A percentile compares a stretch with the other conserved stretches of the same genome.
These are phyloP conservation scores for Chrysoporthe puriensis DNA, from an alignment of 2,329 filamentous ascomycete species.

Conservation along the genomic window DNA sequence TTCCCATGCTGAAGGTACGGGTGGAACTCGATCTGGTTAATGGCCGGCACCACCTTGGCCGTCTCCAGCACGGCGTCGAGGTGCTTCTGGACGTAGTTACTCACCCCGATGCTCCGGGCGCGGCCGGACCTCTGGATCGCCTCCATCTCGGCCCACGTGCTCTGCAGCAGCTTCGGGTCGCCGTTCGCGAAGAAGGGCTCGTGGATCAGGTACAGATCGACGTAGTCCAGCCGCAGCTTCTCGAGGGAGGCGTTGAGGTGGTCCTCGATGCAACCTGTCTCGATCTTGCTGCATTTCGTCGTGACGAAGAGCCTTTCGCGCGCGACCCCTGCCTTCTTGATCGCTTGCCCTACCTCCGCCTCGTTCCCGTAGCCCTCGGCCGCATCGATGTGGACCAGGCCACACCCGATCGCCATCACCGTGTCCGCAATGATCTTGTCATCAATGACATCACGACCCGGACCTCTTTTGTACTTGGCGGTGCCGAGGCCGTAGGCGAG, in stretches of 20 bases:
- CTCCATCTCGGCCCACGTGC: slow-evolving; percentile 63
- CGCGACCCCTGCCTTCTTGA: slow-evolving; percentile 67
- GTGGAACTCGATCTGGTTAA: slow-evolving; percentile 84
- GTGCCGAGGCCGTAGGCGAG: slow-evolving; percentile 75
- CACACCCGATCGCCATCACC: slow-evolving; percentile 68
- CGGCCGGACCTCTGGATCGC: slow-evolving; percentile 69
- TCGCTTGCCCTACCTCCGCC: slow-evolving; percentile 71
- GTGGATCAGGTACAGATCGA: slow-evolving; percentile 73
- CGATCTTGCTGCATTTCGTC: slow-evolving; percentile 55
- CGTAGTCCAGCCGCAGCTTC: slow-evolving; percentile 70
- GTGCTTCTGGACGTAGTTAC: slow-evolving; percentile 68
- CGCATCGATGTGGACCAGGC: slow-evolving; percentile 56
- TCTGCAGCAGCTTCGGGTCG: slow-evolving; percentile 57
- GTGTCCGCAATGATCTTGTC: slow-evolving; percentile 53
- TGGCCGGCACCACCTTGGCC: slow-evolving; percentile 64
- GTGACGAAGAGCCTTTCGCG: slow-evolving; percentile 71
- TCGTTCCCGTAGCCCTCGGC: slow-evolving; percentile 73
- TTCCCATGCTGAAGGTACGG: slow-evolving; percentile 70
- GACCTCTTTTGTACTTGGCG: slow-evolving; percentile 61
- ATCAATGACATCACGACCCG: slow-evolving; percentile 52
- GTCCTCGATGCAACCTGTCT: slow-evolving; percentile 42
- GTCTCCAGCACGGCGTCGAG: slow-evolving; percentile 61
- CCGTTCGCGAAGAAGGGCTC: slow-evolving; percentile 56
- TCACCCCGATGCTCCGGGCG: slow-evolving; percentile 74
- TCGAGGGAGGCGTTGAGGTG: slow-evolving; percentile 63